Evolutionary conservation across 1,284 basidiomycete species (phyloP).

Genomic region (Naganishia sp.): DNA sequence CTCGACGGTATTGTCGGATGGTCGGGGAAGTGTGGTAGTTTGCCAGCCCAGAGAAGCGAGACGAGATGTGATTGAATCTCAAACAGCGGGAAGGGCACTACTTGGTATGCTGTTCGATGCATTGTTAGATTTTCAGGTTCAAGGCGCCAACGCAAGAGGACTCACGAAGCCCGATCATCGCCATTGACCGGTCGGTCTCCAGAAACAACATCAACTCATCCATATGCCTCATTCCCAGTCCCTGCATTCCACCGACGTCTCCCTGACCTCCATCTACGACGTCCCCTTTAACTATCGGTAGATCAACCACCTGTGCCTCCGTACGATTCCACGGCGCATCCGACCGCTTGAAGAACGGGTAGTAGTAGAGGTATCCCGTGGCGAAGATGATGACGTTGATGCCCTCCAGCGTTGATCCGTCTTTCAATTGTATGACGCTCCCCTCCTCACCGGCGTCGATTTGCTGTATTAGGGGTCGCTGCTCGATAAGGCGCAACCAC

Average conservation of each 20-base stretch:
- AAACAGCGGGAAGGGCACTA: slow-evolving; percentile 55
- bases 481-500: slow-evolving; percentile 46
- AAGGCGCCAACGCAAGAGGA: neutral
- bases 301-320: slow-evolving; percentile 33
- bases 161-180: slow-evolving; percentile 50
- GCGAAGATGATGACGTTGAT: slow-evolving; percentile 55
- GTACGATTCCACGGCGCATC: slow-evolving; percentile 47
- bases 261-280: slow-evolving; percentile 1
- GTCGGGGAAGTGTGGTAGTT: slow-evolving; percentile 40
- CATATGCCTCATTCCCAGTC: slow-evolving; percentile 45
- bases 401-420: slow-evolving; percentile 38
- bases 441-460: slow-evolving; percentile 37
- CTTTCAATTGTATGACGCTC: slow-evolving; percentile 42
- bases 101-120: slow-evolving; percentile 45
- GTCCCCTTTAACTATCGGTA: slow-evolving; percentile 31
- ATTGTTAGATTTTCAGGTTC: neutral
- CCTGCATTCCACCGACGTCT: slow-evolving; percentile 46
- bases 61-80: slow-evolving; percentile 53
- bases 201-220: slow-evolving; percentile 51
- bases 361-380: slow-evolving; percentile 55
- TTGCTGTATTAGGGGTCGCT: slow-evolving; percentile 47
- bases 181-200: slow-evolving; percentile 48
- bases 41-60: slow-evolving; percentile 45
- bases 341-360: slow-evolving; percentile 49
- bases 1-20: slow-evolving; percentile 38